Evolutionary conservation across 2,329 filamentous ascomycete species (phyloP).

Genomic region (Xylaria sp.): DNA sequence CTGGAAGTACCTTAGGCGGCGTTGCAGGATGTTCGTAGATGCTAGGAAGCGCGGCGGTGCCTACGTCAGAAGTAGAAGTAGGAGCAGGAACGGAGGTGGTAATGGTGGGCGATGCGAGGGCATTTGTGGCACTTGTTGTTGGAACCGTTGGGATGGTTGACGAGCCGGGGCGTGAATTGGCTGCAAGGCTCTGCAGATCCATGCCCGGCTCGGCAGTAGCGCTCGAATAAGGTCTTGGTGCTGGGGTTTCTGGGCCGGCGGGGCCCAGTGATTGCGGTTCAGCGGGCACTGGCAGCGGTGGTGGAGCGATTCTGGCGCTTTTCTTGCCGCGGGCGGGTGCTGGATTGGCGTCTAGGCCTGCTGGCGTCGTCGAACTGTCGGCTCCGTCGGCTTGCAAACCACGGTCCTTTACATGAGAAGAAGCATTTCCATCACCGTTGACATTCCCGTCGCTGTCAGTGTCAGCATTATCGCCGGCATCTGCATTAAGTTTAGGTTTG

Average conservation of each 20-base stretch:
- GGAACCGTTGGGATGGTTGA: constrained; percentile 13
- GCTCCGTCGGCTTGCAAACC: constrained; percentile 6
- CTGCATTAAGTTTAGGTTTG: background rate
- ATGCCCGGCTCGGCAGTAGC: constrained; percentile 43
- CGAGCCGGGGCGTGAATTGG: constrained; percentile 30
- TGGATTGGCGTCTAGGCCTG: background rate
- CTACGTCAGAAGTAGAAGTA: constrained; percentile 23
- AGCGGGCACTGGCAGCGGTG: constrained; percentile 3
- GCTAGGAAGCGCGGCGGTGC: constrained; percentile 46
- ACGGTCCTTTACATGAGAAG: background rate
- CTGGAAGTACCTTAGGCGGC: constrained; percentile 26
- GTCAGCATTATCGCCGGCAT: background rate
- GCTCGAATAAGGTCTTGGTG: constrained; percentile 35
- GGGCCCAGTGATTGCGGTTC: constrained; percentile 8
- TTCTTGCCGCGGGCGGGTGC: constrained; percentile 21
- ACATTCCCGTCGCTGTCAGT: constrained; percentile 6
- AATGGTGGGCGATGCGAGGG: constrained; percentile 1
- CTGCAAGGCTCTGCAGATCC: constrained; percentile 50
- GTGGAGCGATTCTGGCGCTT: constrained; percentile 34
- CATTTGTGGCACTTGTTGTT: background rate
- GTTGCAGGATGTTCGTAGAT: constrained; percentile 49
- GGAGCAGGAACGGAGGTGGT: constrained; percentile 9
- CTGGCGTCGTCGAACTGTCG: constrained; percentile 10
- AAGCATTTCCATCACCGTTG: too few species aligned
- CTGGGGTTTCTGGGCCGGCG: constrained; percentile 16